Evolutionary conservation across 2,329 filamentous ascomycete genomes (phyloP), one percentile per base, ranked within the genome.

Genomic region (Colletotrichum plurivorum): DNA sequence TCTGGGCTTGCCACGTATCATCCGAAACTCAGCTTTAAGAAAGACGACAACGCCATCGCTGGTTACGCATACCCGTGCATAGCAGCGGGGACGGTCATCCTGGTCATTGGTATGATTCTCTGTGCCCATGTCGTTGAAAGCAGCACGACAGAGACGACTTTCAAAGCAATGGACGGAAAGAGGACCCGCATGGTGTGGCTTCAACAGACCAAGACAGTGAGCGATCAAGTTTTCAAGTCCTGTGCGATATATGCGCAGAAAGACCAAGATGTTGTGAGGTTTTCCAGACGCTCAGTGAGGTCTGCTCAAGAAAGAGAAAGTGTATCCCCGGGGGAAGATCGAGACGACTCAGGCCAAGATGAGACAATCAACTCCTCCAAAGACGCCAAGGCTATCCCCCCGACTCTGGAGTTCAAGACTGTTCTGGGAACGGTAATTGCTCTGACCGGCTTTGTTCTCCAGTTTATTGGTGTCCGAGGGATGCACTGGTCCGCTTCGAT

Each of bases 151-250:
- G 62, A 59, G 18, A 1, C 45, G 6, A 1, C 7, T 2, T 59
- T n/a, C 25, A 15, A 18, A 8, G 4, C 53, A 16, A 12, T 5
- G 2, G 1, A 36, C 2, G 18, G 36, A 2, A 52, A 16, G n/a
- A 16, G 4, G 6, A 22, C 31, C 5, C 45, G 36, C 1, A 9
- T 59, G 36, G 15, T 59, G 2, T 64, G 62, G 62, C 36, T 64
- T 2, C 54, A 64, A n/a, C 31, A 36, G 18, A 59, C 5, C 2
- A 58, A 64, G 8, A 59, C 54, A 1, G 54, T 64, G 1, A 59
- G 54, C 22, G 36, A 64, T 5, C 54, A 53, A 16, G 6, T 52
- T 1, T 59, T 64, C 1, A 25, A 18, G 2, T 52, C 61, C 0
- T 64, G 39, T 1, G 61, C 45, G 0, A 20, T 64, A 43, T 58